phyloP scores from a whole-genome alignment of 306 rosid species.

The Dalbergia cultrata region DNA sequence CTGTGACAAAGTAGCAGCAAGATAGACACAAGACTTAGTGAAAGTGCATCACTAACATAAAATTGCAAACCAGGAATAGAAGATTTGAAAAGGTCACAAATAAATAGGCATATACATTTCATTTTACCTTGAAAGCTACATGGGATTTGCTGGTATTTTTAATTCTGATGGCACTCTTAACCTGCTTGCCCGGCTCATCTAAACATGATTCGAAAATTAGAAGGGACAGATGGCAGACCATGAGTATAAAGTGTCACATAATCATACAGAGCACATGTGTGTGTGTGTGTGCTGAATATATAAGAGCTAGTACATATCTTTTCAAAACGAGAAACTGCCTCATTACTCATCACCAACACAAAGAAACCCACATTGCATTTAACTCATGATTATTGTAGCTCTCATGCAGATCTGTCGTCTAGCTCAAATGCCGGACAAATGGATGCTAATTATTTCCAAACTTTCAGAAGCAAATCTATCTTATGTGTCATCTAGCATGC shows the following conservation, averaged over 20 bases:
- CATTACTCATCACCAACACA: neutral
- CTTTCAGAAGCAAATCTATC: constrained; percentile 6
- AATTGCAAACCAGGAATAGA: constrained; percentile 21
- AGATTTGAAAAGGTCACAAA: constrained; percentile 15
- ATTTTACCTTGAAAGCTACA: constrained; percentile 92
- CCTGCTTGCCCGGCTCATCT: constrained; percentile 99
- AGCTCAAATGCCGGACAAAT: neutral
- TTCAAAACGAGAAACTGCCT: neutral
- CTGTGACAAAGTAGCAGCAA: constrained; percentile 33
- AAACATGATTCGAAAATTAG: constrained; percentile 42
- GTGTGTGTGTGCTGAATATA: too few species aligned
- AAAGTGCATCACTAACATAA: constrained; percentile 16
- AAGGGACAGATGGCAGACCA: constrained; percentile 10
- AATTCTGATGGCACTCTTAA: constrained; percentile 89
- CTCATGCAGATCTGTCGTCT: neutral
- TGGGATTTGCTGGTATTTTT: constrained; percentile 89
- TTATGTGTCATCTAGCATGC: neutral
- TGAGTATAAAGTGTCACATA: neutral
- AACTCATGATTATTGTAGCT: neutral
- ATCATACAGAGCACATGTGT: too few species aligned
- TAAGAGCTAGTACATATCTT: too few species aligned
- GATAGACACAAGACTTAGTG: constrained; percentile 5
- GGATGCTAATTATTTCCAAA: neutral
- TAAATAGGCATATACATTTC: constrained; percentile 23
- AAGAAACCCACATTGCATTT: neutral